Evolutionary conservation across 2,329 filamentous ascomycete species (phyloP).

Genomic region (Neopestalotiopsis sp.): DNA sequence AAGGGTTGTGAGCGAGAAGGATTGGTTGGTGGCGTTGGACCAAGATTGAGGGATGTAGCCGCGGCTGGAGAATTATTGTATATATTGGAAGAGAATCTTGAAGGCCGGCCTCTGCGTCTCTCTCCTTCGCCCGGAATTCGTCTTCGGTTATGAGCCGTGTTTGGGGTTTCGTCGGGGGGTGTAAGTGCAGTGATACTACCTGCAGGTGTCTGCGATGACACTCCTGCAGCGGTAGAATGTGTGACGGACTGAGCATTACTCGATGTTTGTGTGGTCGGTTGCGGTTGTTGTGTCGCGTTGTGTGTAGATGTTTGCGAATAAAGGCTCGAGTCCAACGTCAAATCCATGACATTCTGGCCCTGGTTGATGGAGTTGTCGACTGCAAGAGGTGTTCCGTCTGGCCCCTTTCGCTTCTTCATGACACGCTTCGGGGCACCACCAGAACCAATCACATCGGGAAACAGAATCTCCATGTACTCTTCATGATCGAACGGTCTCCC

Average conservation of each 20-base stretch:
- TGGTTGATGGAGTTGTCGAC: conserved; percentile 53
- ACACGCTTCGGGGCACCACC: conserved; percentile 65
- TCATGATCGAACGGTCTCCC: conserved; percentile 66
- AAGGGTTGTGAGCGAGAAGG: conserved; percentile 26
- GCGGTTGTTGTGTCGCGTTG: conserved; percentile 23
- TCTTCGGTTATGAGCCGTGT: conserved; percentile 48
- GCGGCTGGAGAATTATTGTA: conserved; percentile 36
- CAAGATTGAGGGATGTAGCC: conserved; percentile 19
- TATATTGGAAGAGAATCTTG: conserved; percentile 38
- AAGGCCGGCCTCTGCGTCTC: conserved; percentile 39
- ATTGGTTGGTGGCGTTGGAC: conserved; percentile 19
- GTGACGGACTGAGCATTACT: not conserved
- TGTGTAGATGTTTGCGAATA: conserved; percentile 21
- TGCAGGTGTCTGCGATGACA: conserved; percentile 46
- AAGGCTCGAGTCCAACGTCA: conserved; percentile 17
- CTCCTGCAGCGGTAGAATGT: conserved; percentile 30
- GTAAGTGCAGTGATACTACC: conserved; percentile 54
- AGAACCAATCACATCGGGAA: conserved; percentile 65
- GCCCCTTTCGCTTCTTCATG: conserved; percentile 58
- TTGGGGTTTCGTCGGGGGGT: conserved; percentile 58
- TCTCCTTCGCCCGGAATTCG: conserved; percentile 34
- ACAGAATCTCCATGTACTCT: conserved; percentile 65
- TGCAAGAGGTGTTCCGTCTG: conserved; percentile 48
- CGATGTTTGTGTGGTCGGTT: conserved; percentile 23
- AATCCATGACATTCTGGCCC: conserved; percentile 50